Conservation (phyloP, 768 basidiomycete species). For the Lactarius psammicola region DNA sequence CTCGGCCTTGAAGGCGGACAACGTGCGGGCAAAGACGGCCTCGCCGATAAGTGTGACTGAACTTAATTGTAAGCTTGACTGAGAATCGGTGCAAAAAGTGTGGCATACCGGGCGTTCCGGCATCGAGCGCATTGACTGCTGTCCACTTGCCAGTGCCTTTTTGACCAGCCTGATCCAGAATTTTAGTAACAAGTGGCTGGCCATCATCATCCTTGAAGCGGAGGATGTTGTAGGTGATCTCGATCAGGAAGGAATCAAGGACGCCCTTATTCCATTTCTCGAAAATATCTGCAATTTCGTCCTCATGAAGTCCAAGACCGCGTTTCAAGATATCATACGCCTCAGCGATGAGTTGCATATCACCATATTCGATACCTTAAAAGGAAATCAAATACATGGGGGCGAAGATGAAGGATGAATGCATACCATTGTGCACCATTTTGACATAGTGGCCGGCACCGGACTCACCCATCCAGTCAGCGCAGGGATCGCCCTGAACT, state of each 20-base stretch:
- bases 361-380: constrained; percentile 96
- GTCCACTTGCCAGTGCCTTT: constrained; percentile 99
- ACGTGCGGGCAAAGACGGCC: constrained; percentile 97
- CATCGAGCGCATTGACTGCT: constrained; percentile 92
- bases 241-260: constrained; percentile 98
- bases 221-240: constrained; percentile 96
- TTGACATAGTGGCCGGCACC: constrained; percentile 99
- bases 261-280: constrained; percentile 96
- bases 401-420: constrained; percentile 19
- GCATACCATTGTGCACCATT: constrained; percentile 95
- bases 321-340: constrained; percentile 98
- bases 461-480: constrained; percentile 98
- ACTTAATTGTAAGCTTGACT: constrained; percentile 14
- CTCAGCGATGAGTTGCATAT: constrained; percentile 99
- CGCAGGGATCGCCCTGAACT: constrained; percentile 93
- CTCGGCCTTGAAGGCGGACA: constrained; percentile 96
- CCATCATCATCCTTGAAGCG: constrained; percentile 97
- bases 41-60: constrained; percentile 97
- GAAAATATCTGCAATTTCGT: constrained; percentile 95
- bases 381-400: constrained; percentile 2
- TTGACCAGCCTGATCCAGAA: constrained; percentile 94
- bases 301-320: constrained; percentile 81
- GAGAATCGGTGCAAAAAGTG: constrained; percentile 11
- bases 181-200: constrained; percentile 85
- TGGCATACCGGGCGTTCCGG: constrained; percentile 73